A percentile compares a stretch with the other conserved stretches of the same genome.
Conservation (phyloP, 441 rosid species). For the Erodium moschatum region DNA sequence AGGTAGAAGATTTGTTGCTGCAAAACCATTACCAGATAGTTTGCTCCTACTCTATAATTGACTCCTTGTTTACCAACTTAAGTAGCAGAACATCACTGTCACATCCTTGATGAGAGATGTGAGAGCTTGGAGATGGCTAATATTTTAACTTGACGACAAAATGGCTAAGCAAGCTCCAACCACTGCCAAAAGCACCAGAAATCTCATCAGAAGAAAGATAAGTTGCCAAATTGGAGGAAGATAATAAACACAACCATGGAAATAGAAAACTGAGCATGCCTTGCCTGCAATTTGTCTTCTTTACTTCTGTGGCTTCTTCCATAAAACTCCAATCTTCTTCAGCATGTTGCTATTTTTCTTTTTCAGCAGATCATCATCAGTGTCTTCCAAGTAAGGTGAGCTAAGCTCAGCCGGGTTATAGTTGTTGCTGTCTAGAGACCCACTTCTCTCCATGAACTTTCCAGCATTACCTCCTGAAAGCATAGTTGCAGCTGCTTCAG, state of each 20-base stretch:
- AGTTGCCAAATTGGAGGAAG: too few species aligned
- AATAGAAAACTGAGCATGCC: not conserved
- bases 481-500: slow-evolving; percentile 65
- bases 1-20: not conserved
- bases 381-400: not conserved
- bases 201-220: not conserved
- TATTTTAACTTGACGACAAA: not conserved
- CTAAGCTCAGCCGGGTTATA: too few species aligned
- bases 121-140: not conserved
- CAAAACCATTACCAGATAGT: not conserved
- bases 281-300: not conserved
- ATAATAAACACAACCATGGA: not conserved
- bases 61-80: not conserved
- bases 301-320: slow-evolving; percentile 13
- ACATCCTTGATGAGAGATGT: not conserved
- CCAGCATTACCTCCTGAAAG: slow-evolving; percentile 53
- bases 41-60: not conserved
- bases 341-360: slow-evolving; percentile 13
- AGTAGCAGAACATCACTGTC: not conserved
- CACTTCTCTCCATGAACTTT: slow-evolving; percentile 42
- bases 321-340: slow-evolving; percentile 5
- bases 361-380: slow-evolving; percentile 25
- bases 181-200: not conserved
- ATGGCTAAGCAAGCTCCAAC: not conserved
- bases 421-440: slow-evolving; percentile 28